A percentile compares a stretch with the other conserved stretches of the same genome.
Evolutionary conservation across 1,284 basidiomycete species (phyloP).

Genomic region (Rhodotorula sp.): DNA sequence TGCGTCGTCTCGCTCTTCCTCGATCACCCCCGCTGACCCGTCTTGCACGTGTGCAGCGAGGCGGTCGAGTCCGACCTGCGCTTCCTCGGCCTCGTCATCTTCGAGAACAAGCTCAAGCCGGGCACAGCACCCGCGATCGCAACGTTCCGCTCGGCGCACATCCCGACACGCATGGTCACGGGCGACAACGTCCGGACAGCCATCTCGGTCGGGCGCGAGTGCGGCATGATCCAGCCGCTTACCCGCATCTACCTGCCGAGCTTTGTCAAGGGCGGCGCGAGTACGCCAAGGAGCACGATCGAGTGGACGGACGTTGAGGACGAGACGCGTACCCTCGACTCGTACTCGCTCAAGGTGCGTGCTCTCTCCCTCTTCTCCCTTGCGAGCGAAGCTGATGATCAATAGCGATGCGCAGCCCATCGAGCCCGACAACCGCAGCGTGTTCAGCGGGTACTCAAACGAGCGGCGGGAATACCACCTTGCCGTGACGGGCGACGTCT

Average conservation of each 20-base stretch:
- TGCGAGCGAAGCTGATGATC: not conserved
- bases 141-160: constrained; percentile 81
- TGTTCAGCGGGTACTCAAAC: constrained; percentile 41
- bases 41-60: constrained; percentile 60
- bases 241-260: constrained; percentile 88
- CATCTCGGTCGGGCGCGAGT: constrained; percentile 94
- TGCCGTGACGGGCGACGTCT: constrained; percentile 93
- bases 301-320: constrained; percentile 96
- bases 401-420: constrained; percentile 59
- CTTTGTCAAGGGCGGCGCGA: constrained; percentile 70
- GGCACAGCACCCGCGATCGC: constrained; percentile 91
- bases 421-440: constrained; percentile 54
- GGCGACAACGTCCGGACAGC: constrained; percentile 97
- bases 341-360: constrained; percentile 71
- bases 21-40: not conserved
- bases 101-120: constrained; percentile 97
- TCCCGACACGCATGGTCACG: constrained; percentile 97
- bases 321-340: constrained; percentile 77
- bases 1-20: constrained; percentile 49
- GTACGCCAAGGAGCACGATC: constrained; percentile 67
- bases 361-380: not conserved
- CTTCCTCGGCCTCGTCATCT: constrained; percentile 95
- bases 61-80: constrained; percentile 88
- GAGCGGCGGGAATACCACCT: constrained; percentile 80
- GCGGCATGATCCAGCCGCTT: constrained; percentile 81